phyloP scores from a whole-genome alignment of 306 rosid genomes.

The Trifolium dubium region DNA sequence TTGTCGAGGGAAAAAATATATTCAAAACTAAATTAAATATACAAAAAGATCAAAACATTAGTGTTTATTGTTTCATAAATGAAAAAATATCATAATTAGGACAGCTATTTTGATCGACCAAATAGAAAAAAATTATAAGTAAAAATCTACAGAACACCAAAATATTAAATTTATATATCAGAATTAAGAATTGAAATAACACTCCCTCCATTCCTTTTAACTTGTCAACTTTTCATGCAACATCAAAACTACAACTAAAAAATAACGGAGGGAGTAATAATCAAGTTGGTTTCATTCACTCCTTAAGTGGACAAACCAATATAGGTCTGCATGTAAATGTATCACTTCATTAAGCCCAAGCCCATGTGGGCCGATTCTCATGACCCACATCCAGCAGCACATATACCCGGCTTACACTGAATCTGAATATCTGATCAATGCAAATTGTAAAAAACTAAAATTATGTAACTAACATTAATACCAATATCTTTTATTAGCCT shows the following conservation, averaged over 20 bases:
- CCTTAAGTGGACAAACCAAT: not conserved
- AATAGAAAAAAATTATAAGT: not conserved
- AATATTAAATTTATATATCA: not conserved
- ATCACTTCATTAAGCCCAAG: not conserved
- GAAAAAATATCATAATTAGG: not conserved
- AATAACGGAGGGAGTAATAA: not conserved
- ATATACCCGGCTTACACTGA: conserved; percentile 5
- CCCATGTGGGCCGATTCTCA: not conserved
- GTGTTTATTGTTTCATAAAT: conserved; percentile 15
- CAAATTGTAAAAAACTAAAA: conserved; percentile 20
- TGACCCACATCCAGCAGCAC: not conserved
- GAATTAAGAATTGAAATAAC: not conserved
- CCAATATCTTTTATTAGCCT: conserved; percentile 30
- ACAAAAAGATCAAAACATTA: not conserved
- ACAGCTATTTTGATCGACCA: not conserved
- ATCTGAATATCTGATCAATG: conserved; percentile 11
- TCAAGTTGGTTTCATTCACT: not conserved
- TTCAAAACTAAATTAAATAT: not conserved
- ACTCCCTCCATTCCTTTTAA: too few species aligned
- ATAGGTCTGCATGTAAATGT: too few species aligned
- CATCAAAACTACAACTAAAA: not conserved
- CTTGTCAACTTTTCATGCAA: not conserved
- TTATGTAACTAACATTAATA: conserved; percentile 26
- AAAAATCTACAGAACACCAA: not conserved
- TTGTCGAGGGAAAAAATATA: not conserved